These are phyloP conservation scores for Haberlea rhodopensis DNA, from an alignment of 257 asterid genomes.

Conservation along the genomic window DNA sequence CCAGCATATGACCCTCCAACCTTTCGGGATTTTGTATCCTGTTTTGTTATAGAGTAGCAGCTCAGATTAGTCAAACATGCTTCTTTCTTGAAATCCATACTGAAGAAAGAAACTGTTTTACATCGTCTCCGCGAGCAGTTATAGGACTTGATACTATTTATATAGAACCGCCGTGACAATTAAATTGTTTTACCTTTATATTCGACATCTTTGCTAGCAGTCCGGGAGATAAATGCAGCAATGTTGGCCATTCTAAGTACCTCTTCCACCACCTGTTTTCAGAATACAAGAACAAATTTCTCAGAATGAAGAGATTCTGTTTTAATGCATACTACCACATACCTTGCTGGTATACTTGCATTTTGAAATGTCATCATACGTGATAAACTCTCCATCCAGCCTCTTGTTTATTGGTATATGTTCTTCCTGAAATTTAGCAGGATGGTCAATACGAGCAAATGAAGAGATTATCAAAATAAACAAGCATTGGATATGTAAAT, in stretches of 20 bases:
- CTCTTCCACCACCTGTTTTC: conserved; percentile 57
- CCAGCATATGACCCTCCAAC: conserved; percentile 60
- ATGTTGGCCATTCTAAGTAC: conserved; percentile 51
- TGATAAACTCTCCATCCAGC: conserved; percentile 35
- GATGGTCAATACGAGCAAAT: conserved; percentile 1
- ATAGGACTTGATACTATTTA: background rate
- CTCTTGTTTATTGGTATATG: conserved; percentile 38
- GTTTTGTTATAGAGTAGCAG: too few relatives aligned
- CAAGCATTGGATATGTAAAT: too few relatives aligned
- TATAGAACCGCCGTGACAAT: background rate
- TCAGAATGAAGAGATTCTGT: background rate
- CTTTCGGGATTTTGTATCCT: conserved; percentile 61
- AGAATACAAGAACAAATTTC: background rate
- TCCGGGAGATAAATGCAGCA: conserved; percentile 37
- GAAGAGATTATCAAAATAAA: too few relatives aligned
- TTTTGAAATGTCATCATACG: conserved; percentile 43
- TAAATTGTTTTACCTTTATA: conserved; percentile 38
- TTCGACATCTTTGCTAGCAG: conserved; percentile 44
- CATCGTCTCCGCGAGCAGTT: background rate
- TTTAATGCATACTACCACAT: background rate
- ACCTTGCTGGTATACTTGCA: conserved; percentile 53
- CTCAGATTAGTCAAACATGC: too few relatives aligned
- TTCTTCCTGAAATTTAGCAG: conserved; percentile 35
- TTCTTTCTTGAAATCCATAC: too few relatives aligned
- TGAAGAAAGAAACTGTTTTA: too few relatives aligned